Percentiles rank a stretch among this genome's conserved stretches.
phyloP scores from a whole-genome alignment of 257 asterid species.

The Przewalskia tangutica region DNA sequence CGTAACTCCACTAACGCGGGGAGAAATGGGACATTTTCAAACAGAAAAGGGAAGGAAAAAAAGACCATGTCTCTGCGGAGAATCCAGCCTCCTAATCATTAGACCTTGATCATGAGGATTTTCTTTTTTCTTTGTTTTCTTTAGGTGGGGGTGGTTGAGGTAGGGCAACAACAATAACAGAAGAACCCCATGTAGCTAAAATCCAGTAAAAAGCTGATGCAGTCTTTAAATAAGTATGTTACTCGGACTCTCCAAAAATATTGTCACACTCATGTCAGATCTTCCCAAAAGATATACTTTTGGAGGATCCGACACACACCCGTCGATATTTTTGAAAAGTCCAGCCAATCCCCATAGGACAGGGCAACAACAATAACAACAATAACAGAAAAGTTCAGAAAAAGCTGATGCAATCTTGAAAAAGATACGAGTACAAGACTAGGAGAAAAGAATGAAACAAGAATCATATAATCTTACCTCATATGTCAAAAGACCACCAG shows the following conservation, averaged over 20 bases:
- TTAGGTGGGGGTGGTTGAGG: neutral
- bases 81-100: neutral
- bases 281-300: too few species aligned
- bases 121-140: neutral
- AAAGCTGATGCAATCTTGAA: neutral
- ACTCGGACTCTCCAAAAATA: too few species aligned
- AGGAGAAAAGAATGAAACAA: neutral
- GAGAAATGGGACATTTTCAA: neutral
- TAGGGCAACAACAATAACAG: neutral
- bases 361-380: neutral
- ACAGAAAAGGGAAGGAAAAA: neutral
- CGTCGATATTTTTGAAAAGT: too few species aligned
- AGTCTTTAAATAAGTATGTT: neutral
- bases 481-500: constrained; percentile 80
- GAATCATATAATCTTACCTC: constrained; percentile 42
- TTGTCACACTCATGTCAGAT: too few species aligned
- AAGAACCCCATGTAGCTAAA: neutral
- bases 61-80: neutral
- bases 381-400: neutral
- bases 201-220: neutral
- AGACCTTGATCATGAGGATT: neutral
- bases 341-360: too few species aligned
- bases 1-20: neutral
- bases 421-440: neutral
- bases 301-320: too few species aligned